Conservation (phyloP, 345 rosid genomes). For the Euphorbia peplus region DNA sequence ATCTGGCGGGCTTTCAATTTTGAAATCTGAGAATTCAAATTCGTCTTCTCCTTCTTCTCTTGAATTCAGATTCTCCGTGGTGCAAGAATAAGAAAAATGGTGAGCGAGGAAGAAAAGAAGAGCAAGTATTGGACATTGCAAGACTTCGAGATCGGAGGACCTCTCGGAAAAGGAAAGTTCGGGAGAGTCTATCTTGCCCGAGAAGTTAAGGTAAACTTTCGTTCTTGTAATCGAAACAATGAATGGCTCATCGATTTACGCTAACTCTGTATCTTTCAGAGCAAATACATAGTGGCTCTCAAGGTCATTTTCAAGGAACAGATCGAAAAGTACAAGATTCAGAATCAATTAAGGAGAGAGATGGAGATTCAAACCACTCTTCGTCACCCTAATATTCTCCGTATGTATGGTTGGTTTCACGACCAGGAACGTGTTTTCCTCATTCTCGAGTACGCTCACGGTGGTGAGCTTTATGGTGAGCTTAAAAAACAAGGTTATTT, state of each 20-base stretch:
- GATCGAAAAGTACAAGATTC: slow-evolving; percentile 74
- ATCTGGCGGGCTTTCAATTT: too few species aligned
- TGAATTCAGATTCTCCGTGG: slow-evolving; percentile 1
- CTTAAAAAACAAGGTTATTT: slow-evolving; percentile 61
- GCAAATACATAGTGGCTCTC: slow-evolving; percentile 73
- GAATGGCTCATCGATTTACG: too few species aligned
- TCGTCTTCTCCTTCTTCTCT: not conserved
- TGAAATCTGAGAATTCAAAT: not conserved
- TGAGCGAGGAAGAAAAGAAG: slow-evolving; percentile 16
- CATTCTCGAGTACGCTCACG: slow-evolving; percentile 90
- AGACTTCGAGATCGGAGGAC: slow-evolving; percentile 89
- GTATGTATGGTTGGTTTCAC: slow-evolving; percentile 86
- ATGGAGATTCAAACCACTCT: slow-evolving; percentile 84
- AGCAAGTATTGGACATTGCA: slow-evolving; percentile 56
- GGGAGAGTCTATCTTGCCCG: slow-evolving; percentile 91
- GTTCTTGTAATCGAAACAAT: too few species aligned
- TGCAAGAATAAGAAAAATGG: not conserved
- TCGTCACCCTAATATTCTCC: slow-evolving; percentile 65
- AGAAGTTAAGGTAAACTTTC: slow-evolving; percentile 71
- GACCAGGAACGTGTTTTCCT: slow-evolving; percentile 67
- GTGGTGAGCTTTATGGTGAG: slow-evolving; percentile 78
- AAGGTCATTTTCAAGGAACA: slow-evolving; percentile 88
- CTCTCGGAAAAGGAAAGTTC: slow-evolving; percentile 85
- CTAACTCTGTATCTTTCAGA: slow-evolving; percentile 27
- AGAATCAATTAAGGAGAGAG: slow-evolving; percentile 81